Evolutionary conservation across 441 rosid species (phyloP).

Genomic region (Populus hybrid): DNA sequence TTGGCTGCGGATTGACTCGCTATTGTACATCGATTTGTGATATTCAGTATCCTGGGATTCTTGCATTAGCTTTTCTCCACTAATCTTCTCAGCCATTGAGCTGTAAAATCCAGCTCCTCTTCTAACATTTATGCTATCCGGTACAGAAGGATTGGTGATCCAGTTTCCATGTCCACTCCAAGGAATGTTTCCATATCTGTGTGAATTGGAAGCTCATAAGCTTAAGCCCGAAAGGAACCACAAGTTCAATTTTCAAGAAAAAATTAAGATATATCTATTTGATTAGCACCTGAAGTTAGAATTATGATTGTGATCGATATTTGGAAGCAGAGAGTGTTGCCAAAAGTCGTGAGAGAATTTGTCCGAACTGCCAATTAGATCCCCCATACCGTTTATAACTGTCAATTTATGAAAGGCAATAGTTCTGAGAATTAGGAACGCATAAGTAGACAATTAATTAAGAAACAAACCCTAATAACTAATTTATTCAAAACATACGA

Average conservation of each 20-base stretch:
- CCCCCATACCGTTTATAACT: constrained; percentile 25
- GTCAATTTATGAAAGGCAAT: background rate
- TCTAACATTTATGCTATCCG: constrained; percentile 9
- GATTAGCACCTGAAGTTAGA: constrained; percentile 28
- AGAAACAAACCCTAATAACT: constrained; percentile 4
- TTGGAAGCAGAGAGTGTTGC: constrained; percentile 22
- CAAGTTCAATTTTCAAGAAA: background rate
- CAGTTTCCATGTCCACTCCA: constrained; percentile 20
- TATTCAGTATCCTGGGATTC: background rate
- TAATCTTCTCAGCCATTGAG: constrained; percentile 4
- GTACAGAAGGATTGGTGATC: constrained; percentile 16
- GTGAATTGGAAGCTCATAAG: background rate
- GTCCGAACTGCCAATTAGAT: constrained; percentile 18
- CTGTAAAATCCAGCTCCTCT: background rate
- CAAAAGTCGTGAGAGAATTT: constrained; percentile 23
- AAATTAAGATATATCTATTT: background rate
- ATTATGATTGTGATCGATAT: constrained; percentile 9
- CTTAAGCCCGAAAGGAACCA: background rate
- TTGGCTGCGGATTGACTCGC: background rate
- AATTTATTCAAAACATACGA: background rate
- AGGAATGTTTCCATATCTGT: constrained; percentile 8
- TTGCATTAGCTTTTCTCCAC: background rate
- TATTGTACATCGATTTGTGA: background rate
- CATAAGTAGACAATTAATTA: background rate
- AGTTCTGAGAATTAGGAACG: background rate